A percentile compares a stretch with the other conserved stretches of the same genome.
Evolutionary conservation across 495 filamentous ascomycete species (phyloP).

Genomic region (Xylaria grammica): DNA sequence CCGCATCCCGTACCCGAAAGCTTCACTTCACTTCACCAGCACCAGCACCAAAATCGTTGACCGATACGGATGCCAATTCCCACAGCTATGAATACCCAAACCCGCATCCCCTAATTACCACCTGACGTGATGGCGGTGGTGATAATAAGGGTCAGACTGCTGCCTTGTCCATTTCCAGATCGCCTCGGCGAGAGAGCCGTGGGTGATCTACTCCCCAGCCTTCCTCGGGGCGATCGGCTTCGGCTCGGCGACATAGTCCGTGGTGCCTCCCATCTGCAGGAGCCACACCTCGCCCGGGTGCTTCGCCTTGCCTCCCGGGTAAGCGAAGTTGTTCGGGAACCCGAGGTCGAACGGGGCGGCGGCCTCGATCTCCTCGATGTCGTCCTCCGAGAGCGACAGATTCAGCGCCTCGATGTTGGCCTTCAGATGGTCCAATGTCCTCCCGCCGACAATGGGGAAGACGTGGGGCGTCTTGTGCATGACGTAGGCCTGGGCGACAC

Average conservation of each 20-base stretch:
- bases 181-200: not conserved
- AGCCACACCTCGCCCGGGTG: slow-evolving; percentile 51
- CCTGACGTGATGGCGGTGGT: no score
- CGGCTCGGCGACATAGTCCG: slow-evolving; percentile 48
- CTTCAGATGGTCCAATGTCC: slow-evolving; percentile 65
- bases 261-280: slow-evolving; percentile 47
- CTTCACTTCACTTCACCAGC: no score
- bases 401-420: slow-evolving; percentile 69
- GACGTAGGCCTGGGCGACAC: slow-evolving; percentile 75
- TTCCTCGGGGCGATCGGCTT: slow-evolving; percentile 41
- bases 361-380: slow-evolving; percentile 68
- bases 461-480: slow-evolving; percentile 75
- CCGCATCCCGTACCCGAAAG: no score
- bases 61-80: no score
- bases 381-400: slow-evolving; percentile 60
- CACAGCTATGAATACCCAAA: no score
- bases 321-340: slow-evolving; percentile 63
- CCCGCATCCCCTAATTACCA: no score
- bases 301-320: slow-evolving; percentile 41
- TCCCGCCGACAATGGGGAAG: slow-evolving; percentile 74
- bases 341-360: slow-evolving; percentile 66
- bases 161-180: slow-evolving; percentile 3
- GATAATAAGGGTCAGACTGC: not conserved
- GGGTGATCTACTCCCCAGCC: slow-evolving; percentile 36
- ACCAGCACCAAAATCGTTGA: no score